phyloP scores from a whole-genome alignment of 208 protist genomes.

The Leishmania tropica region DNA sequence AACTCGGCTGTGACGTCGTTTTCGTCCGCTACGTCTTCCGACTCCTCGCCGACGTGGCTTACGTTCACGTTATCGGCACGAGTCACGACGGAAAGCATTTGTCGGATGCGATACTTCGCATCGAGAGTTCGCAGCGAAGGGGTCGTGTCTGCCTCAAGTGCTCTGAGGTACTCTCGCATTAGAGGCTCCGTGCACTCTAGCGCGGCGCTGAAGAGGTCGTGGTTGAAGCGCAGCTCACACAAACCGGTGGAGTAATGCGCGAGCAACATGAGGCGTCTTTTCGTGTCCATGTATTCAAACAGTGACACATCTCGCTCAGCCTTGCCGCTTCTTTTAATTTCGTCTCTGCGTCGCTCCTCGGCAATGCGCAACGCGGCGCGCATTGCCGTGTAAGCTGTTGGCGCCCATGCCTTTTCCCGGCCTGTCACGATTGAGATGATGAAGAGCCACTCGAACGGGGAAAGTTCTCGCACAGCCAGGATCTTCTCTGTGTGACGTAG shows the following conservation, averaged over 20 bases:
- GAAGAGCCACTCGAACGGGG: slow-evolving; percentile 19
- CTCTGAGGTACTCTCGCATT: slow-evolving; percentile 16
- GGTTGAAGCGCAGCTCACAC: slow-evolving; percentile 2
- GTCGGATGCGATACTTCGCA: slow-evolving; percentile 1
- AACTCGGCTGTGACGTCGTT: background rate
- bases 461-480: slow-evolving; percentile 4
- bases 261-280: slow-evolving; percentile 2
- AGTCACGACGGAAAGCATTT: slow-evolving; percentile 1
- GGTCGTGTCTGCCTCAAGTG: background rate
- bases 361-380: background rate
- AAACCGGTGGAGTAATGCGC: background rate
- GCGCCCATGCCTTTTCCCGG: slow-evolving; percentile 13
- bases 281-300: background rate
- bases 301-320: slow-evolving; percentile 9
- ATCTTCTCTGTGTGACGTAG: slow-evolving; percentile 16
- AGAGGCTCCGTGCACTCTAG: slow-evolving; percentile 5
- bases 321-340: background rate
- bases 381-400: background rate
- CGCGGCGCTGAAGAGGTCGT: background rate
- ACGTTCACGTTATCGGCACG: background rate
- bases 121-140: background rate
- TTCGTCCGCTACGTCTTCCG: background rate
- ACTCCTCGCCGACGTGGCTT: background rate
- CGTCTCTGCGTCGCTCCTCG: slow-evolving; percentile 8
- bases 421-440: slow-evolving; percentile 6